These are phyloP conservation scores for Climacium dendroides DNA, from an alignment of 225 moss, liverwort and hornwort species.

Conservation along the genomic window DNA sequence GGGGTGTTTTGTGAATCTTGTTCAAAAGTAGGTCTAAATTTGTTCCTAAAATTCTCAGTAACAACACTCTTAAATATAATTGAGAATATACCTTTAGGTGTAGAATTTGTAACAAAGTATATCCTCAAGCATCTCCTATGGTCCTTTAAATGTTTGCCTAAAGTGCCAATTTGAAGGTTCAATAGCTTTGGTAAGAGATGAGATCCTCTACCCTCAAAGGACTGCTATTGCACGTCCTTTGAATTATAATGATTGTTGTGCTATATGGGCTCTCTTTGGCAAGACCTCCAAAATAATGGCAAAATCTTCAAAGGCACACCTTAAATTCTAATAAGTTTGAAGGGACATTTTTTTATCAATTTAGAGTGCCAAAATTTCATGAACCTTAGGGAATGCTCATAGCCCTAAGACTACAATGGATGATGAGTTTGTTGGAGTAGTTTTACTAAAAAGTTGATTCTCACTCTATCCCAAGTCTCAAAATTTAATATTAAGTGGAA, in stretches of 20 bases:
- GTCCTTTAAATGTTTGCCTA: too few species aligned
- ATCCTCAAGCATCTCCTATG: not conserved
- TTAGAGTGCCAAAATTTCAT: not conserved
- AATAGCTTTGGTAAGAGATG: not conserved
- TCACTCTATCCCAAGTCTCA: not conserved
- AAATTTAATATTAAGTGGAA: not conserved
- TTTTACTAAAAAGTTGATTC: not conserved
- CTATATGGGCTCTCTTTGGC: too few species aligned
- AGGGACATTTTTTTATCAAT: not conserved
- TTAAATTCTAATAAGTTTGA: not conserved
- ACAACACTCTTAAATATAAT: too few species aligned
- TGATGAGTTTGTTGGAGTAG: not conserved
- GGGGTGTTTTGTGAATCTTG: too few species aligned
- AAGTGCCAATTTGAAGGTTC: accelerated
- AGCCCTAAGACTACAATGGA: too few species aligned
- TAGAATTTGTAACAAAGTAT: not conserved
- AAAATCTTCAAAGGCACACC: accelerated
- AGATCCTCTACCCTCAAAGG: accelerated
- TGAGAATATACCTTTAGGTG: too few species aligned
- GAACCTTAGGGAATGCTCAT: too few species aligned
- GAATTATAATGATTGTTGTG: accelerated
- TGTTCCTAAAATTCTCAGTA: too few species aligned
- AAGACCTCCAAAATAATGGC: accelerated
- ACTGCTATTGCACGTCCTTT: accelerated
- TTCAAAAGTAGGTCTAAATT: too few species aligned